These are phyloP conservation scores for Cercis canadensis DNA, from an alignment of 306 rosid genomes.

Conservation along the genomic window DNA sequence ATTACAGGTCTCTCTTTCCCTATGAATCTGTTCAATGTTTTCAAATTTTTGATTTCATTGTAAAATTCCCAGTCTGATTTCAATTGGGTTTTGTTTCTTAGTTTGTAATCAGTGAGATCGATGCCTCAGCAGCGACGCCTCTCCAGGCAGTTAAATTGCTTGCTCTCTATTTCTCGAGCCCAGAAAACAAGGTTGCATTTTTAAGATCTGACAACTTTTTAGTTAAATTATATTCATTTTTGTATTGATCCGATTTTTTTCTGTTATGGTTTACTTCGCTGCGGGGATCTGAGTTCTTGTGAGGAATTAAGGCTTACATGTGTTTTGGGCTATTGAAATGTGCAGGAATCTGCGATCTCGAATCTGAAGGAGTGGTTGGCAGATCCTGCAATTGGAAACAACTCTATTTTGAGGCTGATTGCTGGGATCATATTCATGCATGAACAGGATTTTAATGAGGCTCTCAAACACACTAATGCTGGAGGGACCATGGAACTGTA, in stretches of 20 bases:
- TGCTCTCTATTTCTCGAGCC: constrained; percentile 81
- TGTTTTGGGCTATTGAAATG: not conserved
- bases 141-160: constrained; percentile 95
- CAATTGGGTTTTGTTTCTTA: constrained; percentile 20
- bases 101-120: constrained; percentile 86
- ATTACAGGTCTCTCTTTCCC: constrained; percentile 47
- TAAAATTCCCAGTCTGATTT: not conserved
- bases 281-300: not conserved
- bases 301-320: not conserved
- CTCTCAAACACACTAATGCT: constrained; percentile 85
- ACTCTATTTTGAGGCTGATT: constrained; percentile 69
- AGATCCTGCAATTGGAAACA: constrained; percentile 86
- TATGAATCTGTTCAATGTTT: not conserved
- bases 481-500: constrained; percentile 98
- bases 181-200: constrained; percentile 63
- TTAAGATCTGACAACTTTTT: not conserved
- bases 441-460: constrained; percentile 89
- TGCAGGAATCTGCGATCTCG: constrained; percentile 72
- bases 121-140: constrained; percentile 83
- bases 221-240: not conserved
- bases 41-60: not conserved
- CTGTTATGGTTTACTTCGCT: not conserved
- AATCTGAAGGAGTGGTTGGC: constrained; percentile 80
- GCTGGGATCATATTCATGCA: constrained; percentile 87
- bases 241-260: not conserved